phyloP scores from a whole-genome alignment of 75 land plant genomes.

The Sequoiadendron giganteum region DNA sequence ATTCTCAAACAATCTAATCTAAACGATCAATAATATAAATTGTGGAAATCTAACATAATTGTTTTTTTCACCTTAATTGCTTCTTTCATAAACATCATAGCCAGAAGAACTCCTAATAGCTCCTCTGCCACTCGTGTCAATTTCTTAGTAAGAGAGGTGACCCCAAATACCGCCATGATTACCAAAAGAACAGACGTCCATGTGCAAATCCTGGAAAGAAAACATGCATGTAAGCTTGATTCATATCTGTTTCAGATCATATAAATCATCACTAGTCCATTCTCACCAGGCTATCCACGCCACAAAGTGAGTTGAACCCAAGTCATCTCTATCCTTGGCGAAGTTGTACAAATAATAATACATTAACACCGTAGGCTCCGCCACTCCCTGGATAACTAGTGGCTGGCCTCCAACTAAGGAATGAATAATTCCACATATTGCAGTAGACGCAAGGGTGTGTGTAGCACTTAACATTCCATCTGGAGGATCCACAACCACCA shows the following conservation, averaged over 20 bases:
- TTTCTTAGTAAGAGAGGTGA: conserved; percentile 37
- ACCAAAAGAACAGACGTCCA: conserved; percentile 33
- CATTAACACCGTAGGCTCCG: conserved; percentile 45
- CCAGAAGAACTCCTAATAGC: conserved; percentile 47
- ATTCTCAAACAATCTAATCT: too few relatives aligned
- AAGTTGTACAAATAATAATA: conserved; percentile 37
- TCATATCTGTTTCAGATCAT: neutral
- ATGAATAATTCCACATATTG: conserved; percentile 40
- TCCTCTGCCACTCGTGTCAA: conserved; percentile 49
- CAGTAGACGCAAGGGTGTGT: conserved; percentile 39
- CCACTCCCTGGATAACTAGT: conserved; percentile 35
- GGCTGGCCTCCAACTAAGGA: conserved; percentile 49
- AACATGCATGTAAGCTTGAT: neutral
- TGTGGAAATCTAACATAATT: too few relatives aligned
- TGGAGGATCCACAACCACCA: neutral
- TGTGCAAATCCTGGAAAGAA: conserved; percentile 34
- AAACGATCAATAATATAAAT: too few relatives aligned
- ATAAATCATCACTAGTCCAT: neutral
- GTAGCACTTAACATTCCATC: conserved; percentile 34
- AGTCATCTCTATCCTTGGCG: conserved; percentile 22
- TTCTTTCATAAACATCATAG: conserved; percentile 45
- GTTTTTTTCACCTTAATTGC: conserved; percentile 27
- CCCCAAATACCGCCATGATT: conserved; percentile 22
- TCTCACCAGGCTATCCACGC: conserved; percentile 37
- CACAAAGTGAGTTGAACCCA: conserved; percentile 34